Conservation (phyloP, 2,329 filamentous ascomycete species). For the Knufia petricola region DNA sequence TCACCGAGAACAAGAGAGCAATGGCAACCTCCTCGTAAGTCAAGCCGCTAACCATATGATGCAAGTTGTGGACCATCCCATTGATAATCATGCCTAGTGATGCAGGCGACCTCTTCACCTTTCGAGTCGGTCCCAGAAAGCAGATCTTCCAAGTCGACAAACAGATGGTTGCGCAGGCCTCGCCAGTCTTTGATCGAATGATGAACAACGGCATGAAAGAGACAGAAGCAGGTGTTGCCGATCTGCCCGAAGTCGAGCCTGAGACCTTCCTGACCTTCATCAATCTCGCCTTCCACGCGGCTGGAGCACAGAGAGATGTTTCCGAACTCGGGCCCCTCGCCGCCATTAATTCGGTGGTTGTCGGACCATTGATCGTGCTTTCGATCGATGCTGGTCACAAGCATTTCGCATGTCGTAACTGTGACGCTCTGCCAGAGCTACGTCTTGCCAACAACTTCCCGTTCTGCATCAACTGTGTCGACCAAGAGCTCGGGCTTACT, state of each 20-base stretch:
- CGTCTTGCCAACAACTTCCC: too few species aligned
- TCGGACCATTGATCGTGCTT: background rate
- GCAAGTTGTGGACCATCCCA: too few species aligned
- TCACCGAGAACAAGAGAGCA: too few species aligned
- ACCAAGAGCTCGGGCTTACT: too few species aligned
- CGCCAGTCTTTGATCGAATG: background rate
- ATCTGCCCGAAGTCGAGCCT: background rate
- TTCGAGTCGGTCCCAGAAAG: background rate
- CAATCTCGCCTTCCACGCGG: background rate
- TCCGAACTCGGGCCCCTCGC: too few species aligned
- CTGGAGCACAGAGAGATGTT: too few species aligned
- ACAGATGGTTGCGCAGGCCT: background rate
- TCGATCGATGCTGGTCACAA: background rate
- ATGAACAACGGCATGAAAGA: background rate
- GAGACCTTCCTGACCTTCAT: background rate
- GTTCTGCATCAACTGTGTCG: too few species aligned
- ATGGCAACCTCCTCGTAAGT: background rate
- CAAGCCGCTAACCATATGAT: too few species aligned
- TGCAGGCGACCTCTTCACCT: background rate
- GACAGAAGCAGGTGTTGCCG: background rate
- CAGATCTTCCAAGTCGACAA: background rate
- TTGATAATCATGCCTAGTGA: background rate
- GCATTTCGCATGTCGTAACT: background rate
- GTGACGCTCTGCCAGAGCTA: background rate
- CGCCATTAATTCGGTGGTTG: too few species aligned